These are phyloP conservation scores for Botryobasidium botryosum DNA, from an alignment of 768 basidiomycete genomes.

Conservation along the genomic window DNA sequence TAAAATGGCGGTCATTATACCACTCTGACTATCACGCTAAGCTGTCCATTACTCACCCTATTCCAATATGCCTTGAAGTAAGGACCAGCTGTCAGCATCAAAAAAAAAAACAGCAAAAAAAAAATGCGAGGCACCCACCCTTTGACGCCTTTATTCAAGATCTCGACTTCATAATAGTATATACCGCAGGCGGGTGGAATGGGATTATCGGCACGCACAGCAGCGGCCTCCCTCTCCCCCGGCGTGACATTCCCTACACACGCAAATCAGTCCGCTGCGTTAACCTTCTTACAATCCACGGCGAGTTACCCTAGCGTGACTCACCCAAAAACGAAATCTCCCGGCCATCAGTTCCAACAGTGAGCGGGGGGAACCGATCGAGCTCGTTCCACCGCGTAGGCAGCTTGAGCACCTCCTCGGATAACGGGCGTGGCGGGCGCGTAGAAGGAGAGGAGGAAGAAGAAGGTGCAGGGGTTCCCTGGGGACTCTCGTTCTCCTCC, in stretches of 20 bases:
- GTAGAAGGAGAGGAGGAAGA: background rate
- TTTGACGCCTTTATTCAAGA: slow-evolving; percentile 62
- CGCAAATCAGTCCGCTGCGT: no score
- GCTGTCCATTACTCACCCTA: slow-evolving; percentile 37
- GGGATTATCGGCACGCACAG: slow-evolving; percentile 57
- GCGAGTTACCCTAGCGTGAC: no score
- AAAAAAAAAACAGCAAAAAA: background rate
- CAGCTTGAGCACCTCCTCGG: slow-evolving; percentile 29
- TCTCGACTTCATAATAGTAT: slow-evolving; percentile 86
- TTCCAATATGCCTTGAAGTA: slow-evolving; percentile 51
- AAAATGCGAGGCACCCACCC: slow-evolving; percentile 34
- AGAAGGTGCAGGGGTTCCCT: background rate
- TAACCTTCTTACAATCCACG: no score
- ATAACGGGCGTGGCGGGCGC: background rate
- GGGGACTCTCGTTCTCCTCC: slow-evolving; percentile 3
- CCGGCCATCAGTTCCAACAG: slow-evolving; percentile 50
- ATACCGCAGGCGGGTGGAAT: slow-evolving; percentile 80
- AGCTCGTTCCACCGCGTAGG: slow-evolving; percentile 71
- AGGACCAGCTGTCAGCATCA: background rate
- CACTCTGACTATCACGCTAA: background rate
- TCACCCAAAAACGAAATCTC: slow-evolving; percentile 57
- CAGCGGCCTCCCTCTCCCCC: slow-evolving; percentile 69
- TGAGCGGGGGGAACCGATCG: slow-evolving; percentile 39
- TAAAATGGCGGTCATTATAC: background rate
- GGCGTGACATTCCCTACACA: slow-evolving; percentile 32